Evolutionary conservation across 1,284 basidiomycete genomes (phyloP).

Genomic region (Pseudozyma sp.): DNA sequence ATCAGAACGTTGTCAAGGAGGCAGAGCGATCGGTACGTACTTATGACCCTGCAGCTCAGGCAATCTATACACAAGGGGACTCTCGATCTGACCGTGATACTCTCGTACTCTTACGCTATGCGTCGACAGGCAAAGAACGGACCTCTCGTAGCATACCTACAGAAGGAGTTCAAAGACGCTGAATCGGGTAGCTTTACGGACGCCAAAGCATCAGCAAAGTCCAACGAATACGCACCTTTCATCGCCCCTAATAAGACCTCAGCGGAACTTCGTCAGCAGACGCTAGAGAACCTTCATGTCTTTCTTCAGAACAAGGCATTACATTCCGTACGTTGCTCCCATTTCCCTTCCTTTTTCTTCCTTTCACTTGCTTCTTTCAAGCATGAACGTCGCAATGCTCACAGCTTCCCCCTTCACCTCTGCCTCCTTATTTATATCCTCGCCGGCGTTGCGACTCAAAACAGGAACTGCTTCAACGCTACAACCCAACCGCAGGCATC

Average conservation of each 20-base stretch:
- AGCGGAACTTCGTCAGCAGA: conserved; percentile 30
- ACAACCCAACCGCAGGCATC: conserved; percentile 85
- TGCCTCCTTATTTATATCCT: conserved; percentile 73
- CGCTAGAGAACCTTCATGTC: conserved; percentile 75
- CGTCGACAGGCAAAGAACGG: conserved; percentile 29
- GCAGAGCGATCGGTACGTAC: conserved; percentile 32
- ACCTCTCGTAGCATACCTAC: conserved; percentile 34
- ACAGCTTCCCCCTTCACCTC: background rate
- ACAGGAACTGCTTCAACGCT: conserved; percentile 71
- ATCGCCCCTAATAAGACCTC: conserved; percentile 27
- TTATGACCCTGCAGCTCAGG: background rate
- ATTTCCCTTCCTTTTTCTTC: conserved; percentile 21
- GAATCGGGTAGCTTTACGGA: conserved; percentile 3
- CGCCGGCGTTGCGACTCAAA: conserved; percentile 72
- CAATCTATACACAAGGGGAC: background rate
- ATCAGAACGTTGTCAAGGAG: conserved; percentile 33
- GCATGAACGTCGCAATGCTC: too few relatives aligned
- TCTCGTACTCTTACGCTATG: background rate
- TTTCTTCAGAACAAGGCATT: conserved; percentile 80
- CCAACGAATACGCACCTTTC: conserved; percentile 28
- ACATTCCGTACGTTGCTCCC: conserved; percentile 72
- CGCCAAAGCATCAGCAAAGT: background rate
- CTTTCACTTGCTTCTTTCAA: background rate
- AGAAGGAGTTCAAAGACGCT: conserved; percentile 26
- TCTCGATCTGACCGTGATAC: background rate